Conservation (phyloP, 2,329 filamentous ascomycete genomes). For the Arthrinium phaeospermum region DNA sequence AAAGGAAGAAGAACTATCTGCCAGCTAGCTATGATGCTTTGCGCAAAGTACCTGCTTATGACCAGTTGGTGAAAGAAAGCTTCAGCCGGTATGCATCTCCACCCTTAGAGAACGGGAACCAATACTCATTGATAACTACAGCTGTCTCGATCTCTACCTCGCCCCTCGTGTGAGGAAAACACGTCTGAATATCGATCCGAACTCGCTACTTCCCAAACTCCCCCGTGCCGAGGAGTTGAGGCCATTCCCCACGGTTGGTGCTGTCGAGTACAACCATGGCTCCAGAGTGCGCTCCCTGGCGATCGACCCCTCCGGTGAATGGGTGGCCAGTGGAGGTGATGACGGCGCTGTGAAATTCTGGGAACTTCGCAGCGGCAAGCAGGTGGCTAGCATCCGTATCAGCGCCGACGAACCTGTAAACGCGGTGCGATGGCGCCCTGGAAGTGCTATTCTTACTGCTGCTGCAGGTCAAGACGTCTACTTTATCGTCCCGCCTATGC, state of each 20-base stretch:
- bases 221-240: constrained; percentile 92
- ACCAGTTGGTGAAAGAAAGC: constrained; percentile 88
- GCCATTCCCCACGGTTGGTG: constrained; percentile 90
- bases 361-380: constrained; percentile 84
- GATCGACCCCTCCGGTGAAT: constrained; percentile 84
- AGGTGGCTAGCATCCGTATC: constrained; percentile 79
- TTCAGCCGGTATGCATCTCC: constrained; percentile 70
- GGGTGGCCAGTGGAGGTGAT: constrained; percentile 89
- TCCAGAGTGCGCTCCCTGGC: constrained; percentile 85
- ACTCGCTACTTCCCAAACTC: constrained; percentile 88
- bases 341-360: constrained; percentile 92
- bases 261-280: constrained; percentile 89
- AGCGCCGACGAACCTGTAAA: constrained; percentile 82
- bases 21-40: constrained; percentile 83
- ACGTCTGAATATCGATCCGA: constrained; percentile 95
- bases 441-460: constrained; percentile 82
- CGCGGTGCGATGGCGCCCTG: constrained; percentile 87
- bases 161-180: constrained; percentile 94
- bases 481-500: constrained; percentile 77
- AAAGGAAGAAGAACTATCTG: constrained; percentile 87
- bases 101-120: background rate
- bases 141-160: constrained; percentile 89
- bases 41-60: constrained; percentile 91
- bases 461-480: constrained; percentile 85
- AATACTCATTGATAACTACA: background rate